A percentile compares a stretch with the other conserved stretches of the same genome.
These are phyloP conservation scores for Pelargonium fulgidum DNA, from an alignment of 441 rosid species.

Conservation along the genomic window DNA sequence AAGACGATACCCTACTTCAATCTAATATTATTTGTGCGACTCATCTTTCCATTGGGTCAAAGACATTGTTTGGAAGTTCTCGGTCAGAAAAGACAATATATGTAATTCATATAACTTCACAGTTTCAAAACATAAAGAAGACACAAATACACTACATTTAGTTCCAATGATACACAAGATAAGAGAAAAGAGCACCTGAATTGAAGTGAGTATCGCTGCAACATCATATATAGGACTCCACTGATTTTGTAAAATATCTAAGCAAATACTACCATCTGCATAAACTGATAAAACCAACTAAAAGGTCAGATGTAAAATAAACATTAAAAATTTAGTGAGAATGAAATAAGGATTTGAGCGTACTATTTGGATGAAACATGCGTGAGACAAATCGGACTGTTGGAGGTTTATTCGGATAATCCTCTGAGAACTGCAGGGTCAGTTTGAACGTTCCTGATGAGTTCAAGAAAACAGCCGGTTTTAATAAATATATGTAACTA, in stretches of 20 bases:
- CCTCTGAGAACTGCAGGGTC: constrained; percentile 44
- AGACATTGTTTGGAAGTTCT: constrained; percentile 4
- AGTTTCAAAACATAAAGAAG: not conserved
- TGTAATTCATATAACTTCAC: not conserved
- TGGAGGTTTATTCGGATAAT: constrained; percentile 54
- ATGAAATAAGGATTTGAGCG: constrained; percentile 9
- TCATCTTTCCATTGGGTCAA: not conserved
- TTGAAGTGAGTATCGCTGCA: constrained; percentile 56
- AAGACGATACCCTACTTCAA: too few species aligned
- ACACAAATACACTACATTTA: not conserved
- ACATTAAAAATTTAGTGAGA: not conserved
- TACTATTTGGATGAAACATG: constrained; percentile 53
- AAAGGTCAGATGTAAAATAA: not conserved
- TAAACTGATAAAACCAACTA: constrained; percentile 35
- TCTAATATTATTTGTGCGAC: too few species aligned
- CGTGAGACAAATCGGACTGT: constrained; percentile 42
- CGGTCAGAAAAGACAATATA: not conserved
- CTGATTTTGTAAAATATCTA: constrained; percentile 63
- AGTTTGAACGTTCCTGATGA: constrained; percentile 44
- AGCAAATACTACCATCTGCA: constrained; percentile 67
- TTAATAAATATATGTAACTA: not conserved
- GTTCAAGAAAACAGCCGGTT: constrained; percentile 2
- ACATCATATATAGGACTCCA: constrained; percentile 67
- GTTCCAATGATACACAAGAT: not conserved
- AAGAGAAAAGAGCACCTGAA: constrained; percentile 35